phyloP scores from a whole-genome alignment of 2,329 filamentous ascomycete genomes.

The Dryadomyces quercivorus region DNA sequence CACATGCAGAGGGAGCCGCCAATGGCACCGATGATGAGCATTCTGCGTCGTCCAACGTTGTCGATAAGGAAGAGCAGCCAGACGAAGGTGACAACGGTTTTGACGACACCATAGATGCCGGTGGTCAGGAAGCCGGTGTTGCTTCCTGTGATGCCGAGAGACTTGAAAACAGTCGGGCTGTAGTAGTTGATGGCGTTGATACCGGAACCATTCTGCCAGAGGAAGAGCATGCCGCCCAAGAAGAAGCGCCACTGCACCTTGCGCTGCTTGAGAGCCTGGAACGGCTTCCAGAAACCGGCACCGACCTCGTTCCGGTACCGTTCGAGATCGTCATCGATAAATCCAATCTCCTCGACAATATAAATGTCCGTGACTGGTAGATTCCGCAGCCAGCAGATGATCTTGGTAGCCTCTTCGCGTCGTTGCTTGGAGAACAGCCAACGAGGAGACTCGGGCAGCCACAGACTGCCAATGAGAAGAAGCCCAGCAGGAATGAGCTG shows the following conservation, averaged over 20 bases:
- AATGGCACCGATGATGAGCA: slow-evolving; percentile 51
- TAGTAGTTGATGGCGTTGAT: slow-evolving; percentile 77
- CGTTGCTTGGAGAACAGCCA: slow-evolving; percentile 15
- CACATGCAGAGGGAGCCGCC: slow-evolving; percentile 46
- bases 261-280: slow-evolving; percentile 41
- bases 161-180: slow-evolving; percentile 53
- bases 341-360: slow-evolving; percentile 60
- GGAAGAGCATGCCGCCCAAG: slow-evolving; percentile 60
- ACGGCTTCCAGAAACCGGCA: slow-evolving; percentile 63
- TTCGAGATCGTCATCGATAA: slow-evolving; percentile 59
- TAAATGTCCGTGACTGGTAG: slow-evolving; percentile 45
- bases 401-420: slow-evolving; percentile 7
- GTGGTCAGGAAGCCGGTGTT: slow-evolving; percentile 44
- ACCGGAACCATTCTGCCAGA: slow-evolving; percentile 66
- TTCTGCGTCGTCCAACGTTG: slow-evolving; percentile 36
- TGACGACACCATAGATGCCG: slow-evolving; percentile 66
- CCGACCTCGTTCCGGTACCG: slow-evolving; percentile 51
- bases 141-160: slow-evolving; percentile 32
- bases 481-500: slow-evolving; percentile 56
- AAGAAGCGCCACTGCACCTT: slow-evolving; percentile 60
- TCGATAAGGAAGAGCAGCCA: slow-evolving; percentile 62
- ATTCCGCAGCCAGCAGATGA: slow-evolving; percentile 48
- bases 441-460: slow-evolving; percentile 24
- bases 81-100: slow-evolving; percentile 54
- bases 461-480: slow-evolving; percentile 45